Conservation (phyloP, 2,329 filamentous ascomycete species). For the Grosmannia huntii region DNA sequence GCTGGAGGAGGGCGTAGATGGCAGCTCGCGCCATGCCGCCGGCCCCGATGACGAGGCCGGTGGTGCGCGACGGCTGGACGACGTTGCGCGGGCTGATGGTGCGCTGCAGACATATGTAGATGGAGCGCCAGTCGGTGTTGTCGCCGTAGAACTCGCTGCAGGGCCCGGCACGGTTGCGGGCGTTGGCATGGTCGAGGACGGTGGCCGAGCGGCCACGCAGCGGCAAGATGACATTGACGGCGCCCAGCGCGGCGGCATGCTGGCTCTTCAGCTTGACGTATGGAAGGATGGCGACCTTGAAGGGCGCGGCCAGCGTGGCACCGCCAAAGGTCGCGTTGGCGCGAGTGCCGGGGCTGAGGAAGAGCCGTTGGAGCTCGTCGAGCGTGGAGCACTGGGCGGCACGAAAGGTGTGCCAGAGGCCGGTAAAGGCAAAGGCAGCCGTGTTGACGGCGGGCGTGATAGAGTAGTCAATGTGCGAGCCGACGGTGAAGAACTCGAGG, state of each 20-base stretch:
- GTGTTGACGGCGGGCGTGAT: conserved; percentile 63
- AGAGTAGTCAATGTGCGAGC: conserved; percentile 55
- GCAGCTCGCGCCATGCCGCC: conserved; percentile 64
- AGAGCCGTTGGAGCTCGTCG: conserved; percentile 46
- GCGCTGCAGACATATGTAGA: conserved; percentile 46
- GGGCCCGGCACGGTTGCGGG: conserved; percentile 47
- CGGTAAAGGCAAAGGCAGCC: conserved; percentile 51
- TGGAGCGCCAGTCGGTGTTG: conserved; percentile 27
- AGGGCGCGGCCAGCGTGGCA: conserved; percentile 54
- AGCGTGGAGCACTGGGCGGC: conserved; percentile 47
- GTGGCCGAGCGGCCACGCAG: conserved; percentile 36
- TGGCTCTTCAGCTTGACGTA: conserved; percentile 52
- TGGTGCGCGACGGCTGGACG: conserved; percentile 38
- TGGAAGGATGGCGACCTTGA: conserved; percentile 55
- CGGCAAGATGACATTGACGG: conserved; percentile 59
- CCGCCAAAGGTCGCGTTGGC: conserved; percentile 45
- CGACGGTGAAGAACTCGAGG: conserved; percentile 56
- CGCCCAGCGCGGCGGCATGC: conserved; percentile 58
- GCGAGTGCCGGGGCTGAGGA: conserved; percentile 29
- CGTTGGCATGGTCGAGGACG: conserved; percentile 41
- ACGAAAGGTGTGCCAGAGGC: conserved; percentile 54
- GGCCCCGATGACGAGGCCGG: conserved; percentile 45
- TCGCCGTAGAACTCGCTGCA: conserved; percentile 52
- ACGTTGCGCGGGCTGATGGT: conserved; percentile 57
- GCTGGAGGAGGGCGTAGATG: conserved; percentile 58